Base-by-base conservation (phyloP, 306 rosid genomes). In the Neltuma alba region DNA sequence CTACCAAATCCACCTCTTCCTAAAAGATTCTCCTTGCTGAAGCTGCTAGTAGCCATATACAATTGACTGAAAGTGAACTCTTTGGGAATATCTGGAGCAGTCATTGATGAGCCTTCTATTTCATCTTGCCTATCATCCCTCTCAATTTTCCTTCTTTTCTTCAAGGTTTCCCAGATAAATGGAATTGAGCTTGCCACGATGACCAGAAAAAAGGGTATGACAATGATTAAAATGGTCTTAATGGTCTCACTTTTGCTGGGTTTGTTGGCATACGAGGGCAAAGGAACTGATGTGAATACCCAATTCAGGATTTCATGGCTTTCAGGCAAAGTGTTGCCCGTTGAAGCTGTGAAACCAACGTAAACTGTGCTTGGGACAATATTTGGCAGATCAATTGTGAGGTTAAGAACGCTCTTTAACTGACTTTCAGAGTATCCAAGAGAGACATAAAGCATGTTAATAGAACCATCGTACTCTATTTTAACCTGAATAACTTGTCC, bases 321-420 rank as follows among this genome's bases (percentile, higher is more conserved):
- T 68, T 90, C 79, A 6, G 89, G 84, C 37, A 77, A 62, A 36
- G 81, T 33, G 0, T 27, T 28, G 31, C 92, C 83, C 0, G 86
- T 88, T 4, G 94, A 83, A 52, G 85, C 88, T 13, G 89, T 85
- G 76, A 90, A 90, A 42, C 94, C 94, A 9, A 90, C 89, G 71
- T 81, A 90, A 57, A 88, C 85, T 0, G 81, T 70, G 60, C 82
- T 77, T 16, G 92, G 89, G 42, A 86, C 58, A 15, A 64, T 54
- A 25, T 83, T 70, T 9, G 83, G 79, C 34, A 88, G 44, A 44
- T n/a, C 54, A 34, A 88, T 55, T 48, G 88, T 52, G 55, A 79
- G 76, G 83, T 83, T 81, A n/a, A 88, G 79, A 73, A 85, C 68
- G 68, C 74, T 86, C 38, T 76, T 74, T 25, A 85, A 55, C 47